Conservation (phyloP, 75 land plant species). For the Chamaecyparis obtusa region DNA sequence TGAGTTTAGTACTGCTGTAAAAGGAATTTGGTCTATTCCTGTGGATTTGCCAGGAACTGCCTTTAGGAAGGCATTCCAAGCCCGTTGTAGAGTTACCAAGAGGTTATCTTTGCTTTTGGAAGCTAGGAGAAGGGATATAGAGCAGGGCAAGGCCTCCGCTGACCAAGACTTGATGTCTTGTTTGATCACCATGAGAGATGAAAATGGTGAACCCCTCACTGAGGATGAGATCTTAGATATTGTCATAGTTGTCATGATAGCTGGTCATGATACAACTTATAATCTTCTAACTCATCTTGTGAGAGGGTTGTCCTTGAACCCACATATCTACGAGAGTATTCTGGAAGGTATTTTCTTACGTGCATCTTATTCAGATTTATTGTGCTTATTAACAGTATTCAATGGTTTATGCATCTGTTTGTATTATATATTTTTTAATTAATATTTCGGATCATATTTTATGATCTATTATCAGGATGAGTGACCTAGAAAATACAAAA, state of each 20-base stretch:
- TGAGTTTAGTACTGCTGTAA: neutral
- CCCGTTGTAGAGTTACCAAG: neutral
- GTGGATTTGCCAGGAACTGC: neutral
- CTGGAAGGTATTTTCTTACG: neutral
- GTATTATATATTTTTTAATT: no score
- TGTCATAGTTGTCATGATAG: neutral
- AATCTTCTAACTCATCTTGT: neutral
- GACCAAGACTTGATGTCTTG: neutral
- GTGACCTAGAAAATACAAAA: no score
- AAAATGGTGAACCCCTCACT: neutral
- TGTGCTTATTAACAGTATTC: no score
- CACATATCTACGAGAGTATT: neutral
- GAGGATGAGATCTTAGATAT: slow-evolving; percentile 7
- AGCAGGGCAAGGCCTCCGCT: neutral
- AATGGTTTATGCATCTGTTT: no score
- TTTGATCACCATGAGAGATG: neutral
- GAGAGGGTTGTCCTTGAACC: neutral
- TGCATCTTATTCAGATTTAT: no score
- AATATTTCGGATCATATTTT: no score
- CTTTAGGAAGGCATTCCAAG: neutral
- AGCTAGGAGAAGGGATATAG: neutral
- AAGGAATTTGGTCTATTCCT: neutral
- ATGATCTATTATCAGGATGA: no score
- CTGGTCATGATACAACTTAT: neutral
- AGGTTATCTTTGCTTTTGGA: neutral